Base-by-base conservation (phyloP, 352 stramenopile species). In the Phytophthora tentaculata region DNA sequence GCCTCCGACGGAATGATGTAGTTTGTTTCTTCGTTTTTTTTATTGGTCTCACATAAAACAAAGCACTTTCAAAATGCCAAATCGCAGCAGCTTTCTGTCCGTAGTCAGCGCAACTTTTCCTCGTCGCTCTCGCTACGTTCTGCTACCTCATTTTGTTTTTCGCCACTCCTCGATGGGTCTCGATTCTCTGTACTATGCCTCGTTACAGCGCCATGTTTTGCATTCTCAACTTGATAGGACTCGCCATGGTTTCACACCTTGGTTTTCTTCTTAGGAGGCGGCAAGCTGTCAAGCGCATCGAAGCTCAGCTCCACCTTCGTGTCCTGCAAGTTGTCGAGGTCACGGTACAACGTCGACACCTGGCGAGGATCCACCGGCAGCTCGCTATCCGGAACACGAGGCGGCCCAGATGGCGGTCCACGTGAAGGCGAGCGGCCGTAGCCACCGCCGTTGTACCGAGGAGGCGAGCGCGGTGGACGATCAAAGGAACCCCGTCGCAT, bases 301-400 rank as follows among this genome's bases (percentile, higher is more conserved):
- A 95, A 95, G 57, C 81, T 92, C 61, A 95, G 63, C 61, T 95
- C 86, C 50, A 95, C 87, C 69, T 94, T 92, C 6, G 85, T 88
- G 55, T 94, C 83, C 58, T 92, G 79, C 24, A 95, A 60, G 44
- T 92, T 91, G 75, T 95, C 87, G 61, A 95, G 65, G 55, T 95
- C 87, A 43, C 90, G 86, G 61, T 95, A 95, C 48, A 84, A 95
- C 43, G 86, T 92, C n/a, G 80, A 90, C 20, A 95, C 70, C 67
- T 91, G 83, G 16, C 87, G 87, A 26, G 87, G 87, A 58, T 95
- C 87, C 52, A 93, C 83, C 2, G 87, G 87, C 23, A 93, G 60
- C n/a, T 90, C 79, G 17, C 81, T 71, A 17, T 93, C 86, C n/a
- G 83, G 80, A 19, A 83, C 61, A 32, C 73, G 81, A 3, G 58